phyloP scores from a whole-genome alignment of 768 basidiomycete genomes.

The Kwoniella shandongensis region DNA sequence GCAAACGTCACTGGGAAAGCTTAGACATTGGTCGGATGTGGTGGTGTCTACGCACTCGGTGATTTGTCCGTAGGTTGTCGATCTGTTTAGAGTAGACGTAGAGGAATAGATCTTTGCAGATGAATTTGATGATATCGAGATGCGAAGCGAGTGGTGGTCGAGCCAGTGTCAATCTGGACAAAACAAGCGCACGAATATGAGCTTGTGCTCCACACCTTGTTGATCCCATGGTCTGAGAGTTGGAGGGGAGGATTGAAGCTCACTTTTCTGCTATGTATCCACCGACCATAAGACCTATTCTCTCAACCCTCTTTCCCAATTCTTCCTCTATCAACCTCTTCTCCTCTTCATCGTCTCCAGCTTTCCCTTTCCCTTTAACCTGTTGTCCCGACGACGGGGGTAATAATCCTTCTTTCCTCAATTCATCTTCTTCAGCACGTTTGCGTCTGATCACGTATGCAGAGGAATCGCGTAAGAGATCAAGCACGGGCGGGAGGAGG shows the following conservation, averaged over 20 bases:
- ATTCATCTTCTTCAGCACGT: constrained; percentile 75
- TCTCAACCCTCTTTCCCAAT: constrained; percentile 68
- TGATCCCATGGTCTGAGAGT: not conserved
- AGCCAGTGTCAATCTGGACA: constrained; percentile 69
- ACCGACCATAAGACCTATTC: constrained; percentile 82
- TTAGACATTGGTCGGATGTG: too few species aligned
- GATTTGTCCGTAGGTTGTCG: constrained; percentile 92
- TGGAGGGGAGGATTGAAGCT: constrained; percentile 31
- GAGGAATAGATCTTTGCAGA: constrained; percentile 95
- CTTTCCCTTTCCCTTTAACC: constrained; percentile 50
- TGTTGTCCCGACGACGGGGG: constrained; percentile 28
- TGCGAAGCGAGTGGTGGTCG: constrained; percentile 74
- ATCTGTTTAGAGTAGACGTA: constrained; percentile 93
- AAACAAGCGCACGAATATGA: not conserved
- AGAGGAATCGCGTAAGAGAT: constrained; percentile 71
- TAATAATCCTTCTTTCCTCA: constrained; percentile 56
- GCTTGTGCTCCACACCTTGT: too few species aligned
- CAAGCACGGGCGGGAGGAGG: constrained; percentile 77
- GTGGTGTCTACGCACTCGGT: constrained; percentile 63
- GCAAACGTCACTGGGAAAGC: too few species aligned
- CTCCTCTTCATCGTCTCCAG: constrained; percentile 60
- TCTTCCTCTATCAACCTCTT: constrained; percentile 74
- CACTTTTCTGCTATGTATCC: constrained; percentile 83
- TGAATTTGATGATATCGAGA: constrained; percentile 87
- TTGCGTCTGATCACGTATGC: constrained; percentile 72